Evolutionary conservation across 2,329 filamentous ascomycete species (phyloP).

Genomic region (Sporothrix globosa): DNA sequence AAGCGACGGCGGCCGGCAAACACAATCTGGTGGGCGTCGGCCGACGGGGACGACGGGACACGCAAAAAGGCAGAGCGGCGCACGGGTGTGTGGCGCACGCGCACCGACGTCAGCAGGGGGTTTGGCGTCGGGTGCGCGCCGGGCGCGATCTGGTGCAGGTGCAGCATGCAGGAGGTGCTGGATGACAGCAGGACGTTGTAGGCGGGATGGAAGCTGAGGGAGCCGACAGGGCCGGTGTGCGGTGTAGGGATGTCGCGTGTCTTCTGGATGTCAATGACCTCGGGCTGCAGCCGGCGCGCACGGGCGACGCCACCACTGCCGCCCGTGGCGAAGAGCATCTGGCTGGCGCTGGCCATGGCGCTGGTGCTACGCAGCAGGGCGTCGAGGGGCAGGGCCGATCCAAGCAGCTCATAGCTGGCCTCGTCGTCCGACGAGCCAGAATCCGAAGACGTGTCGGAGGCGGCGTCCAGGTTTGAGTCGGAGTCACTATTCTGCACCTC

Average conservation of each 20-base stretch:
- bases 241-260: constrained; percentile 80
- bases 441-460: constrained; percentile 29
- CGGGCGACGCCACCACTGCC: constrained; percentile 46
- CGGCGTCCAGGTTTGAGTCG: constrained; percentile 22
- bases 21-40: constrained; percentile 64
- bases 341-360: constrained; percentile 59
- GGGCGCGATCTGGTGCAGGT: constrained; percentile 84
- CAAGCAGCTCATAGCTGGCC: constrained; percentile 54
- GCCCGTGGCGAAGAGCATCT: constrained; percentile 17
- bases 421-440: constrained; percentile 45
- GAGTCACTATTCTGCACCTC: constrained; percentile 20
- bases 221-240: constrained; percentile 78
- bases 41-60: constrained; percentile 60
- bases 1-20: constrained; percentile 85
- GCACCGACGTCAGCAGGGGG: constrained; percentile 85
- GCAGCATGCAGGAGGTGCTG: constrained; percentile 81
- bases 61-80: constrained; percentile 76
- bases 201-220: constrained; percentile 85
- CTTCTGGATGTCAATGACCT: constrained; percentile 87
- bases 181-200: constrained; percentile 89
- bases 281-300: constrained; percentile 76
- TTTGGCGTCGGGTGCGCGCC: constrained; percentile 77
- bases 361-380: constrained; percentile 75
- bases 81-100: constrained; percentile 82
- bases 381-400: constrained; percentile 74